phyloP scores from a whole-genome alignment of 2,329 filamentous ascomycete genomes.

The Monosporascus sp. region DNA sequence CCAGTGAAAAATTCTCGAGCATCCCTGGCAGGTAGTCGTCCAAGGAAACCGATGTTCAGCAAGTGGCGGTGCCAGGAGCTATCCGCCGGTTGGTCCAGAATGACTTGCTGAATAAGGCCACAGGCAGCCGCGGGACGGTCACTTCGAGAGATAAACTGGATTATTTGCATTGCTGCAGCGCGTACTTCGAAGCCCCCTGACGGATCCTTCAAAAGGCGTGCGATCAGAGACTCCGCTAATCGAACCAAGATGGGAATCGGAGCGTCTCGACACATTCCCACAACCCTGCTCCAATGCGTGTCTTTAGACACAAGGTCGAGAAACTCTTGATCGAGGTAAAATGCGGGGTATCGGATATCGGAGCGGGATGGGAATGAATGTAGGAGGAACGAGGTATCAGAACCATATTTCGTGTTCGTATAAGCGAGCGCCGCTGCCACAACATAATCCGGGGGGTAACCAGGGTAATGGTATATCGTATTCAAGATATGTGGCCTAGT shows the following conservation, averaged over 20 bases:
- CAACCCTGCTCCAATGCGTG: constrained; percentile 14
- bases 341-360: constrained; percentile 14
- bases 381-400: constrained; percentile 10
- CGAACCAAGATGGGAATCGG: too few relatives aligned
- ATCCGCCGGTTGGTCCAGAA: constrained; percentile 22
- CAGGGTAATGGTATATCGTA: background rate
- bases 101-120: constrained; percentile 23
- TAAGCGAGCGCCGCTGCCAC: constrained; percentile 3
- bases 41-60: constrained; percentile 21
- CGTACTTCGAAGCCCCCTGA: background rate
- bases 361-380: constrained; percentile 11
- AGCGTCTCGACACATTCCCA: background rate
- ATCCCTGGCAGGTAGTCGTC: constrained; percentile 17
- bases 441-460: constrained; percentile 3
- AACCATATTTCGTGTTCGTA: constrained; percentile 13
- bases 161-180: constrained; percentile 7
- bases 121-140: constrained; percentile 26
- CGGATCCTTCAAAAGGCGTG: constrained; percentile 1
- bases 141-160: constrained; percentile 18
- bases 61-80: constrained; percentile 30
- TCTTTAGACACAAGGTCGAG: constrained; percentile 8
- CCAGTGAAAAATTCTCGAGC: constrained; percentile 22
- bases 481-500: too few relatives aligned
- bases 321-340: constrained; percentile 14
- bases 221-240: constrained; percentile 7